phyloP scores from a whole-genome alignment of 768 basidiomycete species.

The Inosperma sp. region DNA sequence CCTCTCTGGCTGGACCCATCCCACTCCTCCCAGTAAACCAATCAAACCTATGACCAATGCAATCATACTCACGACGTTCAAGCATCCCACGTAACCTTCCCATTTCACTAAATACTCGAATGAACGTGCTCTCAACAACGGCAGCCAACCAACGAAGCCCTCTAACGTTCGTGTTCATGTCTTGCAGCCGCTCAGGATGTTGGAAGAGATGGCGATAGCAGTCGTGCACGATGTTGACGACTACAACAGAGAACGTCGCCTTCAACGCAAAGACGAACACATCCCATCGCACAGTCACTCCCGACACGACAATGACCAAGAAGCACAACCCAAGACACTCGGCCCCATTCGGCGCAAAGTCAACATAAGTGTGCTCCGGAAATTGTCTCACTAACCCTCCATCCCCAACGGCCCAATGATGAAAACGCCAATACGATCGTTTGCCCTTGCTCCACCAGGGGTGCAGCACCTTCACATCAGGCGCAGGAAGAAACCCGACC shows the following conservation, averaged over 20 bases:
- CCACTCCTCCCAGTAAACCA: background rate
- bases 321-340: slow-evolving; percentile 36
- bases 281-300: slow-evolving; percentile 13
- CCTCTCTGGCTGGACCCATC: background rate
- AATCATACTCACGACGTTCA: background rate
- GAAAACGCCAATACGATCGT: slow-evolving; percentile 47
- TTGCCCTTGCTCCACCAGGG: slow-evolving; percentile 53
- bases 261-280: slow-evolving; percentile 15
- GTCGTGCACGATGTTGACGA: slow-evolving; percentile 46
- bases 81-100: slow-evolving; percentile 46
- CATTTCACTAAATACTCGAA: slow-evolving; percentile 48
- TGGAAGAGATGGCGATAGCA: slow-evolving; percentile 43
- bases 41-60: background rate
- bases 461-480: slow-evolving; percentile 46
- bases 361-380: slow-evolving; percentile 43
- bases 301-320: slow-evolving; percentile 13
- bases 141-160: slow-evolving; percentile 39
- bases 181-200: slow-evolving; percentile 32
- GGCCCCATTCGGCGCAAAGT: slow-evolving; percentile 46
- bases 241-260: slow-evolving; percentile 26
- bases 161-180: slow-evolving; percentile 32
- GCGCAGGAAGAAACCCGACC: slow-evolving; percentile 46
- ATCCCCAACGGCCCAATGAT: slow-evolving; percentile 57
- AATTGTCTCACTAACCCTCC: slow-evolving; percentile 46
- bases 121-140: slow-evolving; percentile 44